Percentiles rank a stretch among this genome's conserved stretches.
Evolutionary conservation across 2,329 filamentous ascomycete species (phyloP).

Genomic region (Penicillium sp.): DNA sequence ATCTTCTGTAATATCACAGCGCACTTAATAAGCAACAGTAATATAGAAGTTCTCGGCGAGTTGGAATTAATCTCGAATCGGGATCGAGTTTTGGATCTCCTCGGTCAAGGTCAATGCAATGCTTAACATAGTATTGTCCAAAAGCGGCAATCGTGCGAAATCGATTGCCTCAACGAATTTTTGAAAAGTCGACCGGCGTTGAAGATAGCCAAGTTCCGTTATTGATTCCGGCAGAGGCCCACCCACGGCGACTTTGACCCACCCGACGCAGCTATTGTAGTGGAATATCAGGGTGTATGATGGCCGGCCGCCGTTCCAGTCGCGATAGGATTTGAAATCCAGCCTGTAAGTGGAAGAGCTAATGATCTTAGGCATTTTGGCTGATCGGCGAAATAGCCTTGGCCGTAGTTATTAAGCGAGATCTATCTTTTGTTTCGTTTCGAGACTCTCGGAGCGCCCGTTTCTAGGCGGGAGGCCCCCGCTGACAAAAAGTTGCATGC

Average conservation of each 20-base stretch:
- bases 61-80: background rate
- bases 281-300: slow-evolving; percentile 16
- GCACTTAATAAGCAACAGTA: background rate
- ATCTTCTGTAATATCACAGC: background rate
- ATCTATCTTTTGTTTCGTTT: no score
- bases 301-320: slow-evolving; percentile 3
- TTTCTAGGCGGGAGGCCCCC: no score
- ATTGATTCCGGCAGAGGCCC: slow-evolving; percentile 7
- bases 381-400: no score
- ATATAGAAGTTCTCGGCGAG: background rate
- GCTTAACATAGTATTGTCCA: slow-evolving; percentile 15
- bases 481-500: no score
- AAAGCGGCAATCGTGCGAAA: slow-evolving; percentile 10
- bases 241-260: slow-evolving; percentile 9
- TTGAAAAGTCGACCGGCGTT: slow-evolving; percentile 3
- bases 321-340: background rate
- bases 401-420: no score
- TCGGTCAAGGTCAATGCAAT: slow-evolving; percentile 11
- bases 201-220: background rate
- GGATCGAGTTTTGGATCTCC: background rate
- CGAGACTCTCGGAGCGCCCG: no score
- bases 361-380: background rate
- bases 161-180: slow-evolving; percentile 13
- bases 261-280: slow-evolving; percentile 6
- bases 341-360: background rate